Evolutionary conservation across 331 rosid genomes (phyloP).

Genomic region (Pyracantha coccinea): DNA sequence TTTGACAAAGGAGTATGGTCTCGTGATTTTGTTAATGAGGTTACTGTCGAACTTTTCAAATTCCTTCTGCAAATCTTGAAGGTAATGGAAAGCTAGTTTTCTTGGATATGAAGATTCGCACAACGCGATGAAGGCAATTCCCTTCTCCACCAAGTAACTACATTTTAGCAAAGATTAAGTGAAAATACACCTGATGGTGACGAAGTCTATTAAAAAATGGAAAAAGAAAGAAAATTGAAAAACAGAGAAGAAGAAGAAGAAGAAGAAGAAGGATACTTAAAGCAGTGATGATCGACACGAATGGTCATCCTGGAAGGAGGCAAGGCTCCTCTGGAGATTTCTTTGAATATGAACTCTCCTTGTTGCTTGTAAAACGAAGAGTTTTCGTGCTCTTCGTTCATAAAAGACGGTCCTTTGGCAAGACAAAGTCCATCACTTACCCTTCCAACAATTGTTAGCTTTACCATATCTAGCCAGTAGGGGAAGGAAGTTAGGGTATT

Average conservation of each 20-base stretch:
- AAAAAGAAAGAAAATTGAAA: not conserved
- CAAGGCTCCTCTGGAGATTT: conserved; percentile 51
- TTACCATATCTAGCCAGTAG: conserved; percentile 28
- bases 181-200: not conserved
- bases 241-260: not conserved
- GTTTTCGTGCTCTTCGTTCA: conserved; percentile 32
- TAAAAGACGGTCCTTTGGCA: conserved; percentile 48
- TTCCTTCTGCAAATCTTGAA: conserved; percentile 61
- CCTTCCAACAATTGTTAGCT: conserved; percentile 68
- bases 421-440: conserved; percentile 57
- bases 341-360: conserved; percentile 55
- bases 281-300: conserved; percentile 43
- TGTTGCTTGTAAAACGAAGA: conserved; percentile 43
- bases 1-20: conserved; percentile 53
- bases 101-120: conserved; percentile 70
- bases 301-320: conserved; percentile 62
- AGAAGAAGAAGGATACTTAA: conserved; percentile 37
- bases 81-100: conserved; percentile 61
- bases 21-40: conserved; percentile 37
- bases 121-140: conserved; percentile 46
- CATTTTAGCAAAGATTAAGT: conserved; percentile 6
- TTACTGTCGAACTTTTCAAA: conserved; percentile 45
- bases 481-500: not conserved
- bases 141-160: conserved; percentile 63
- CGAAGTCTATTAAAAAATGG: not conserved